Evolutionary conservation across 2,329 filamentous ascomycete species (phyloP), one percentile per base, ranked within the genome.

Genomic region (Pleurostoma richardsiae): DNA sequence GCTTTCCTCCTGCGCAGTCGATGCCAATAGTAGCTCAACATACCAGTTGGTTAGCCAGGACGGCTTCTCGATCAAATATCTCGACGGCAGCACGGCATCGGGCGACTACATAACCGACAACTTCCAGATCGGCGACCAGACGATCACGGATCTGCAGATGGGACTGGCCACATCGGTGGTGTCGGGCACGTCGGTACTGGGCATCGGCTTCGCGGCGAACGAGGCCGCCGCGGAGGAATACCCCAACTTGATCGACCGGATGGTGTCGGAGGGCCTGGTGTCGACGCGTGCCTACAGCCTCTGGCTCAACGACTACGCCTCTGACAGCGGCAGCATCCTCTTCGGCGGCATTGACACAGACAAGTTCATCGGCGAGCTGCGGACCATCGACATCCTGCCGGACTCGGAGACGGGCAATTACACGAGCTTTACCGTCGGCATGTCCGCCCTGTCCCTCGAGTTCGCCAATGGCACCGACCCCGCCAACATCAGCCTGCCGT

Each of bases 281-380:
- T 72, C 74, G 45, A 73, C 72, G 29, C 79, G 80, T 55, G 82
- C 82, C 4, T 90, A 86, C 66, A 88, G 83, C 51, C 65, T 90
- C 29, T 89, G 83, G 70, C 70, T 81, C 47, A 72, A 76, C 54
- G 70, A 76, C 58, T 59, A 70, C 31, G 72, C 79, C 45, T 74
- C 81, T 4, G 74, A 73, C 28, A 77, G 73, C 1, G 85, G 85
- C 39, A 79, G 71, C 51, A 80, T 88, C 51, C 69, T 88, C 10
- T 88, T 88, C 53, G 85, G 85, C 47, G 85, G 84, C 42, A 73
- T 88, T 47, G 83, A 88, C 65, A 83, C 75, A 1, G 74, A 73
- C 49, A 87, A 87, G 63, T 88, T 79, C 65, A 69, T 73, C 4
- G 83, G 83, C 45, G 54, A 67, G 10, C 71, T 88, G 3, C 56